Percentiles rank a stretch among this genome's conserved stretches.
Conservation (phyloP, 805 yeast species). For the Hermanozyma aechmeae region DNA sequence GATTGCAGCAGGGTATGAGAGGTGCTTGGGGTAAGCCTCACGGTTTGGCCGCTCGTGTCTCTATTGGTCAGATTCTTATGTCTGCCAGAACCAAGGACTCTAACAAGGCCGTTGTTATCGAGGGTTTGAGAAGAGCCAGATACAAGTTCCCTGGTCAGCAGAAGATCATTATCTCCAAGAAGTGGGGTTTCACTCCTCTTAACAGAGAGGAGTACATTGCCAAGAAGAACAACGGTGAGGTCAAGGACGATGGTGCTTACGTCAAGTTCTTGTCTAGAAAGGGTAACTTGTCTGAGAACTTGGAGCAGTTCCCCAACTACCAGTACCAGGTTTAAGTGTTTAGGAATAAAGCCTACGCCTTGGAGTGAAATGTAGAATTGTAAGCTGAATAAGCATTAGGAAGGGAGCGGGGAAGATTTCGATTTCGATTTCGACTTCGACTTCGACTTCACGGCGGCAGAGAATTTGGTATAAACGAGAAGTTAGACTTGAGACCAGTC, state of each 20-base stretch:
- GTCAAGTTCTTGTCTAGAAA: slow-evolving; percentile 96
- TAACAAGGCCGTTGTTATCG: slow-evolving; percentile 95
- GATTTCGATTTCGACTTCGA: too few relatives aligned
- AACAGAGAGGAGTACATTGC: slow-evolving; percentile 94
- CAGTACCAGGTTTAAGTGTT: slow-evolving; percentile 38
- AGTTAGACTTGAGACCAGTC: too few relatives aligned
- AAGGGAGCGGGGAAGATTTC: too few relatives aligned
- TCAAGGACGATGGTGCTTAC: slow-evolving; percentile 99
- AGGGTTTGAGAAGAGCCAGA: slow-evolving; percentile 99
- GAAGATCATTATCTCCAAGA: slow-evolving; percentile 97
- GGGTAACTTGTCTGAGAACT: slow-evolving; percentile 91
- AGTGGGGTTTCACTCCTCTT: slow-evolving; percentile 99
- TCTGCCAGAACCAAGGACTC: slow-evolving; percentile 97
- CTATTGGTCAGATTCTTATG: slow-evolving; percentile 96
- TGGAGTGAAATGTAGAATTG: neutral
- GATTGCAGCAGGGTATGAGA: slow-evolving; percentile 99
- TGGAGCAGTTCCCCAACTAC: slow-evolving; percentile 89
- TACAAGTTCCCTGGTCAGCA: slow-evolving; percentile 99
- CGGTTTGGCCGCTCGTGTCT: slow-evolving; percentile 99
- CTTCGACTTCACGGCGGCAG: too few relatives aligned
- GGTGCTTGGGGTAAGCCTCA: slow-evolving; percentile 99
- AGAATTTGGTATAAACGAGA: too few relatives aligned
- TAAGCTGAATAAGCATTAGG: neutral
- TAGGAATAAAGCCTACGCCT: neutral
- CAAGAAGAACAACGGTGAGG: slow-evolving; percentile 95